Evolutionary conservation across 176 grass and related monocot genomes (phyloP).

Genomic region (Musa itinerans): DNA sequence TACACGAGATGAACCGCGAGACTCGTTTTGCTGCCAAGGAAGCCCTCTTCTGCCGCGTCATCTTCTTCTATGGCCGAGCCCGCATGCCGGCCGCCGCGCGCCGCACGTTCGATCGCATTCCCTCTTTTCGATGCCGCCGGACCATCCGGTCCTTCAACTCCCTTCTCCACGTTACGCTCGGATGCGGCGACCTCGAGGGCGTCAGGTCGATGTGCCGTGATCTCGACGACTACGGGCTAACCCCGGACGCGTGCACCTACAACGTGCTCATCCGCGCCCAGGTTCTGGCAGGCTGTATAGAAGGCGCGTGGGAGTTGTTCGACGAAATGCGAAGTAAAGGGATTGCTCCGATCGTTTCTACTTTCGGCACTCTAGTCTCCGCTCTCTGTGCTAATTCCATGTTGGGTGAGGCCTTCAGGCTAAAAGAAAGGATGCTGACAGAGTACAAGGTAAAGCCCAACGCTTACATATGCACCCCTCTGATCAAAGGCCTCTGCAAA

Average conservation of each 20-base stretch:
- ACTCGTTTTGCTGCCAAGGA: conserved; percentile 19
- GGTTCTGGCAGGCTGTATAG: not conserved
- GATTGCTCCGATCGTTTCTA: conserved; percentile 31
- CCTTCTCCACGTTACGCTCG: conserved; percentile 36
- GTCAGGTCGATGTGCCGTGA: conserved; percentile 18
- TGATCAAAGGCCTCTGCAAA: conserved; percentile 49
- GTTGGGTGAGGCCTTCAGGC: conserved; percentile 30
- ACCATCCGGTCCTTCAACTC: conserved; percentile 47
- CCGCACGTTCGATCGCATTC: conserved; percentile 37
- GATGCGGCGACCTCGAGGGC: conserved; percentile 20
- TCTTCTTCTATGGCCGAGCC: conserved; percentile 45
- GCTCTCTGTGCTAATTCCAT: conserved; percentile 25
- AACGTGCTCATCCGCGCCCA: conserved; percentile 37
- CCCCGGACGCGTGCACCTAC: conserved; percentile 35
- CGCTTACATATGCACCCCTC: conserved; percentile 40
- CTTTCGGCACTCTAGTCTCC: conserved; percentile 44
- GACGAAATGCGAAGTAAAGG: conserved; percentile 46
- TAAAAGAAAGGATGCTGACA: conserved; percentile 40
- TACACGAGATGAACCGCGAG: conserved; percentile 23
- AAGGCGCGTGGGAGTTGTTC: conserved; percentile 33
- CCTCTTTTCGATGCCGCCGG: conserved; percentile 34
- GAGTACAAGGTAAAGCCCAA: conserved; percentile 26
- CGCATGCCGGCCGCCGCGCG: conserved; percentile 25
- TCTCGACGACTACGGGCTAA: conserved; percentile 3
- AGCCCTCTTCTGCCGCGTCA: conserved; percentile 40